Percentiles rank a stretch among this genome's conserved stretches.
Conservation (phyloP, 1,284 basidiomycete species). For the Dichomitus squalens region DNA sequence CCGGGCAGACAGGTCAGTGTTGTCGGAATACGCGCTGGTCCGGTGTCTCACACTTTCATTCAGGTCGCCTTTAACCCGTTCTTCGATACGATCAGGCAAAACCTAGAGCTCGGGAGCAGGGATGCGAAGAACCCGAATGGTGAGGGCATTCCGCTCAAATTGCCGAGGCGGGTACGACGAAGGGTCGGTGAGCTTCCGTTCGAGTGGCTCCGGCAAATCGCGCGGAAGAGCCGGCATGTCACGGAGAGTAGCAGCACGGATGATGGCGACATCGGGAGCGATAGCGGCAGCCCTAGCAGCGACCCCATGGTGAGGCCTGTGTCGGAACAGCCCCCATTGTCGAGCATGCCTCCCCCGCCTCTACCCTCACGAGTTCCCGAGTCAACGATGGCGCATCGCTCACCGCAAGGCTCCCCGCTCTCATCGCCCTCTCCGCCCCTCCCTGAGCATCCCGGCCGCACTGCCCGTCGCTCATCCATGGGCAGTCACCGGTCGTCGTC, state of each 20-base stretch:
- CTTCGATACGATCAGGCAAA: conserved; percentile 96
- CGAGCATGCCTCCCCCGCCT: background rate
- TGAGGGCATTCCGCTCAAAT: conserved; percentile 77
- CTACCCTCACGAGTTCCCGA: background rate
- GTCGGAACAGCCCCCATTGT: conserved; percentile 3
- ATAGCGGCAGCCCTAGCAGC: conserved; percentile 2
- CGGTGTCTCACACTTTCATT: background rate
- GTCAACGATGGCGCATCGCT: conserved; percentile 6
- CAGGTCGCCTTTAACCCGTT: conserved; percentile 76
- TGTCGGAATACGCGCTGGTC: background rate
- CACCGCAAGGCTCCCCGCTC: conserved; percentile 17
- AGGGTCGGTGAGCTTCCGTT: conserved; percentile 81
- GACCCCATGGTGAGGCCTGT: background rate
- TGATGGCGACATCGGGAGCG: conserved; percentile 19
- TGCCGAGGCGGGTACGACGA: conserved; percentile 63
- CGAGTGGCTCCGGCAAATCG: conserved; percentile 79
- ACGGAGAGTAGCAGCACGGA: conserved; percentile 22
- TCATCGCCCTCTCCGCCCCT: conserved; percentile 16
- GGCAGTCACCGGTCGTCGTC: conserved; percentile 2
- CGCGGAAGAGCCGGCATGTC: conserved; percentile 45
- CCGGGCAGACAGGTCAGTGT: conserved; percentile 21
- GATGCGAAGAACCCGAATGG: conserved; percentile 40
- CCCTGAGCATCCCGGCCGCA: background rate
- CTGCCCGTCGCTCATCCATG: background rate
- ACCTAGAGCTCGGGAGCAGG: conserved; percentile 87